Percentiles rank a stretch among this genome's conserved stretches.
Evolutionary conservation across 768 basidiomycete genomes (phyloP).

Genomic region (Ramaria rubella): DNA sequence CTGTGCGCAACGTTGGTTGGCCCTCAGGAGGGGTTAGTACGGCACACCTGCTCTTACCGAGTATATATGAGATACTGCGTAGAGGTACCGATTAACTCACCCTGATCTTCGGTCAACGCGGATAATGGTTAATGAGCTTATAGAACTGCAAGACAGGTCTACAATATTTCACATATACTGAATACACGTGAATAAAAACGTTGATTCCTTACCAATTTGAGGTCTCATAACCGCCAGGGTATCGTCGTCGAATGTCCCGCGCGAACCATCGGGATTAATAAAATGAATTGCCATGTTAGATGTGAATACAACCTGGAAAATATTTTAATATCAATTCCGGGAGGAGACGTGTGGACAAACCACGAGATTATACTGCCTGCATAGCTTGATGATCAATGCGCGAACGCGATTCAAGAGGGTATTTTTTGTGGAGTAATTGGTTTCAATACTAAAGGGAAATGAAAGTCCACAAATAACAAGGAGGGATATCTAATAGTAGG

Average conservation of each 20-base stretch:
- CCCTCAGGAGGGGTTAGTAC: neutral
- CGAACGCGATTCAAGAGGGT: neutral
- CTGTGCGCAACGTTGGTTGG: neutral
- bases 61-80: too few relatives aligned
- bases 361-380: constrained; percentile 2
- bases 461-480: constrained; percentile 1
- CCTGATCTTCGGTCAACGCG: constrained; percentile 4
- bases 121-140: neutral
- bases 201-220: constrained; percentile 3
- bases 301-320: neutral
- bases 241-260: constrained; percentile 7
- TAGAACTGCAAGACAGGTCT: constrained; percentile 6
- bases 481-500: constrained; percentile 1
- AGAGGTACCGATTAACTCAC: neutral
- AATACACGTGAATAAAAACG: too few relatives aligned
- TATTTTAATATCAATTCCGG: neutral
- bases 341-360: neutral
- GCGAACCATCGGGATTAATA: constrained; percentile 8
- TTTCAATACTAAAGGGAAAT: constrained; percentile 3
- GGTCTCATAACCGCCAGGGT: constrained; percentile 2
- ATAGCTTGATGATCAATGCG: constrained; percentile 7
- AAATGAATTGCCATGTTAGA: constrained; percentile 8
- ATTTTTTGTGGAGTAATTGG: neutral
- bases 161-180: neutral
- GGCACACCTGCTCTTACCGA: neutral